A percentile compares a stretch with the other conserved stretches of the same genome.
Evolutionary conservation across 164 flowering plant genomes (phyloP).

Genomic region (Macadamia tetraphylla): DNA sequence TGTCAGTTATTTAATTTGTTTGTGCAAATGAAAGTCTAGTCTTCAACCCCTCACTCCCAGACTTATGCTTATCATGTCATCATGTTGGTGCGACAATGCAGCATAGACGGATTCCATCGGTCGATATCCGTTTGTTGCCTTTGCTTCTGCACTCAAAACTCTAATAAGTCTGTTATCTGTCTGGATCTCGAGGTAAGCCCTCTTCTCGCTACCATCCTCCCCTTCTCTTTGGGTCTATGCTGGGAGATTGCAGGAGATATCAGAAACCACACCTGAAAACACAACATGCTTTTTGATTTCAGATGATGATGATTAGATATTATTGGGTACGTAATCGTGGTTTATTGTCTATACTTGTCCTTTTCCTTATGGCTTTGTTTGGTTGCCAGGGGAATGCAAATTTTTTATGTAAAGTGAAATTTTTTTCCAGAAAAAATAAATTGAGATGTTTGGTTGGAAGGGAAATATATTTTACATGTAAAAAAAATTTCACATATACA

Average conservation of each 20-base stretch:
- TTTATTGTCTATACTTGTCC: too few relatives aligned
- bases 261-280: constrained; percentile 56
- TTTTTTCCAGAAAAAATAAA: too few relatives aligned
- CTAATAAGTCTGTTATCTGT: constrained; percentile 62
- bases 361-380: too few relatives aligned
- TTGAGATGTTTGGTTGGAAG: too few relatives aligned
- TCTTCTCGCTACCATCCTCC: constrained; percentile 35
- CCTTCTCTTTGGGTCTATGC: constrained; percentile 64
- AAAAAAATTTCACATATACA: too few relatives aligned
- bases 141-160: constrained; percentile 69
- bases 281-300: constrained; percentile 1
- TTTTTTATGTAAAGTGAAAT: too few relatives aligned
- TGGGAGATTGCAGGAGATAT: constrained; percentile 43
- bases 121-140: constrained; percentile 59
- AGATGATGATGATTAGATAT: background rate
- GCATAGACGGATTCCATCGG: constrained; percentile 59
- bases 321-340: too few relatives aligned
- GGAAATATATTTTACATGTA: too few relatives aligned
- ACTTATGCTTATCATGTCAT: constrained; percentile 4
- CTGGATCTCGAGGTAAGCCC: constrained; percentile 71
- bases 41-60: too few relatives aligned
- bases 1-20: too few relatives aligned
- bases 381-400: too few relatives aligned
- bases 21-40: too few relatives aligned
- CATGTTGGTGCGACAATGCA: constrained; percentile 34